Evolutionary conservation across 441 rosid species (phyloP).

Genomic region (Erysimum cheiri): DNA sequence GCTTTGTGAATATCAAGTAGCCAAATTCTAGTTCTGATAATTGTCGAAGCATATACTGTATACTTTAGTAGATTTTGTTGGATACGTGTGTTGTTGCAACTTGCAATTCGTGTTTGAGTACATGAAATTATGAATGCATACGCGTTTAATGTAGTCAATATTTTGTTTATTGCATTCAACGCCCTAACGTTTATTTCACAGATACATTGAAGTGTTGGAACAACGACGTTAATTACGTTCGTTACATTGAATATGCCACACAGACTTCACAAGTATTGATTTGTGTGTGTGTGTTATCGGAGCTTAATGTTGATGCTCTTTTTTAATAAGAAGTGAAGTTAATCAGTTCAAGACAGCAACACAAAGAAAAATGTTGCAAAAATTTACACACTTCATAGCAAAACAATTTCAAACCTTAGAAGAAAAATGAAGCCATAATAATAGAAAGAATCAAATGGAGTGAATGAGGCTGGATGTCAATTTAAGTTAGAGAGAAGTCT

Average conservation of each 20-base stretch:
- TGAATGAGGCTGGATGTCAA: slow-evolving; percentile 23
- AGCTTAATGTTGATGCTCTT: neutral
- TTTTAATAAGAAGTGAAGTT: neutral
- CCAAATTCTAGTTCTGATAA: slow-evolving; percentile 7
- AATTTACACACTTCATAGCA: slow-evolving; percentile 4
- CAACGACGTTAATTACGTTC: neutral
- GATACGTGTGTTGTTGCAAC: neutral
- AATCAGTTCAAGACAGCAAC: neutral
- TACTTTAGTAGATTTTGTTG: neutral
- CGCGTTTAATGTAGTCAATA: slow-evolving; percentile 5
- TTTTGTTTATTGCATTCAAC: slow-evolving; percentile 1
- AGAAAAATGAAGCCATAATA: neutral
- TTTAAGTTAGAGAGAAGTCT: neutral
- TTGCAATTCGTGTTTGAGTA: slow-evolving; percentile 12
- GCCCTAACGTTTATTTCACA: neutral
- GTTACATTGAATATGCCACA: neutral
- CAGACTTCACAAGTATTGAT: neutral
- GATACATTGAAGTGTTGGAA: neutral
- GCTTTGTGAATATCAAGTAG: slow-evolving; percentile 10
- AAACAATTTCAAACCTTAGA: neutral
- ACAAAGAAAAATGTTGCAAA: neutral
- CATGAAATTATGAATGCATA: slow-evolving; percentile 12
- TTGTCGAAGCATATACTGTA: slow-evolving; percentile 12
- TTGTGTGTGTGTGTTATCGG: too few species aligned
- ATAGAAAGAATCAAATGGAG: slow-evolving; percentile 30